Evolutionary conservation across 495 filamentous ascomycete species (phyloP).

Genomic region (Parathielavia appendiculata): DNA sequence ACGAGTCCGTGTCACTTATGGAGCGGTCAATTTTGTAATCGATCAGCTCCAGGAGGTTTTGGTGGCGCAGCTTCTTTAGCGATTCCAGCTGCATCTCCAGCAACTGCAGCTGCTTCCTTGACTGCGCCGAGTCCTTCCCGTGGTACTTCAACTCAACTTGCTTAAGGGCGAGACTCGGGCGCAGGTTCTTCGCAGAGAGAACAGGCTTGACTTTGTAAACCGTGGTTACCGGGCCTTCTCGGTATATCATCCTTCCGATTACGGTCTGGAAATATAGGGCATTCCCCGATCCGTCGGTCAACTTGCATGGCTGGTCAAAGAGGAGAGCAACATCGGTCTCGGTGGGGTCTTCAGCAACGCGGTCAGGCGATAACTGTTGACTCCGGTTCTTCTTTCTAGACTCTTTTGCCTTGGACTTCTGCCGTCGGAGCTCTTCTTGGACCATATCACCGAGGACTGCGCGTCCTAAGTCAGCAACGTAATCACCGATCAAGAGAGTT

Average conservation of each 20-base stretch:
- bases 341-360: conserved; percentile 26
- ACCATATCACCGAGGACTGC: conserved; percentile 63
- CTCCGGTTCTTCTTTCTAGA: conserved; percentile 43
- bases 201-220: conserved; percentile 66
- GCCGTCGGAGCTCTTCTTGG: conserved; percentile 66
- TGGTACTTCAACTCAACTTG: conserved; percentile 53
- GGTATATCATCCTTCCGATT: conserved; percentile 54
- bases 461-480: too few species aligned
- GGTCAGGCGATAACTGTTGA: conserved; percentile 27
- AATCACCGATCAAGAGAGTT: too few species aligned
- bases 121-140: conserved; percentile 49
- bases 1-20: conserved; percentile 36
- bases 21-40: conserved; percentile 69
- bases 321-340: conserved; percentile 40
- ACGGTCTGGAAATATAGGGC: conserved; percentile 58
- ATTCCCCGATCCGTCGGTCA: conserved; percentile 54
- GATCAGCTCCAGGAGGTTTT: conserved; percentile 70
- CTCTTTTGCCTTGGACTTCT: conserved; percentile 55
- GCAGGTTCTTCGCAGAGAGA: conserved; percentile 45
- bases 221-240: conserved; percentile 51
- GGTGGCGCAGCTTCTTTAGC: conserved; percentile 67
- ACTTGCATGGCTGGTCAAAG: conserved; percentile 65
- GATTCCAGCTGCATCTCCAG: conserved; percentile 66
- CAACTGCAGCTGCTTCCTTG: conserved; percentile 63
- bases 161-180: conserved; percentile 66